Evolutionary conservation across 2,329 filamentous ascomycete genomes (phyloP).

Genomic region (Fusarium caatingaense): DNA sequence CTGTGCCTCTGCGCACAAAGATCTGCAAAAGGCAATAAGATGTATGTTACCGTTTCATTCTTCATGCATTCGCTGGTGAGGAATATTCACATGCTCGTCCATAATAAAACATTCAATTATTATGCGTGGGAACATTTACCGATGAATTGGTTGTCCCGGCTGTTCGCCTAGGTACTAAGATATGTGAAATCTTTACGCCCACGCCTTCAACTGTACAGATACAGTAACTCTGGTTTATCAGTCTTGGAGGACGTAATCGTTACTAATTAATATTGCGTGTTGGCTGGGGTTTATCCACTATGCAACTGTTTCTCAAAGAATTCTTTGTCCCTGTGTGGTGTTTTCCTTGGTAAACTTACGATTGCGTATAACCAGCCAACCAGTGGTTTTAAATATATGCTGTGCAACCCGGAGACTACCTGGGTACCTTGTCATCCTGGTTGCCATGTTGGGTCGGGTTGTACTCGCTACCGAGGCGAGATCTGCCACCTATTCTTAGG

Average conservation of each 20-base stretch:
- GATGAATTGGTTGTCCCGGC: background rate
- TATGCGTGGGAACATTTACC: background rate
- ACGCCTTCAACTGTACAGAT: background rate
- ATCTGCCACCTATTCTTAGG: constrained; percentile 36
- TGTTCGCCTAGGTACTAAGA: background rate
- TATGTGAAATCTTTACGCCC: background rate
- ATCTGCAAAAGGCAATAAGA: background rate
- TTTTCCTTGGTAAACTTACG: constrained; percentile 3
- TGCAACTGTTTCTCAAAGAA: background rate
- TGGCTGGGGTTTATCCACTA: background rate
- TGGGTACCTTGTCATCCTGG: background rate
- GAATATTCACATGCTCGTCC: background rate
- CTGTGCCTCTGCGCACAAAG: background rate
- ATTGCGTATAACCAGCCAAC: constrained; percentile 2
- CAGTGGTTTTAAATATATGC: background rate
- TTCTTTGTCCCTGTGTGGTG: background rate
- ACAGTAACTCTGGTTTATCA: background rate
- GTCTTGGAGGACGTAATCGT: background rate
- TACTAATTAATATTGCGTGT: background rate
- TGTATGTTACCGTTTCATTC: background rate
- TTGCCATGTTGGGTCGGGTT: background rate
- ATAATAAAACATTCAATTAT: background rate
- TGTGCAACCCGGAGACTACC: background rate
- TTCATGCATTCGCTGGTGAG: background rate
- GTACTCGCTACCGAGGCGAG: constrained; percentile 21